Evolutionary conservation across 257 asterid genomes (phyloP), one percentile per base, ranked within the genome.

Genomic region (Nicotiana knightiana): DNA sequence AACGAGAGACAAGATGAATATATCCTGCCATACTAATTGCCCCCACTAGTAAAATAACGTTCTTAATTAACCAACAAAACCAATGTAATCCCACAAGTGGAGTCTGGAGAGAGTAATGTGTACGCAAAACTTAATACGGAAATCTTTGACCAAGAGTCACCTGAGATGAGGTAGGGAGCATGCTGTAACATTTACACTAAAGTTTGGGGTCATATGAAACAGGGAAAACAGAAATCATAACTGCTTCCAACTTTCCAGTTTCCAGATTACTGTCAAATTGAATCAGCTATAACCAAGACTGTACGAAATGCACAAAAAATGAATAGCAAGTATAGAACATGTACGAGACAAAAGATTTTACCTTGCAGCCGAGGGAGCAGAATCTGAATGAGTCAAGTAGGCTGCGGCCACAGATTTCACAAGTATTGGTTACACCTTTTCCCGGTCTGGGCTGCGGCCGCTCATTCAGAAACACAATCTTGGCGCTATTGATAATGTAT

Each of bases 281-380:
- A 26, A 26, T 26, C 16, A 26, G 18, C 67, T 24, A 30, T 66
- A 30, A 66, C 16, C 46, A 33, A 21, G 24, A 21, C 24, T 32
- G 2, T 67, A 39, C 9, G 46, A 39, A 39, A 39, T 39, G 46
- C 46, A 39, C 46, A 35, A 35, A 33, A 33, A 35, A 46, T 46
- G 13, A 1, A 2, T 13, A 51, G 55, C 4, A 48, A 48, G 15
- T 10, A 9, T 48, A 9, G 55, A 48, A 12, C 15, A 51, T 9
- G 0, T 12, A 51, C 16, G 17, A 51, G 5, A 51, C 13, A 3
- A 15, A 12, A 43, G 37, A 70, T 0, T 12, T 0, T 8, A 90
- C 94, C 93, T 91, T 91, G 92, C 94, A 91, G 76, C 88, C 94
- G 0, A 91, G 87, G 12, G 94, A 91, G 48, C 94, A 91, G 86